Conservation (phyloP, 2,329 filamentous ascomycete genomes). For the Akanthomyces muscarius region DNA sequence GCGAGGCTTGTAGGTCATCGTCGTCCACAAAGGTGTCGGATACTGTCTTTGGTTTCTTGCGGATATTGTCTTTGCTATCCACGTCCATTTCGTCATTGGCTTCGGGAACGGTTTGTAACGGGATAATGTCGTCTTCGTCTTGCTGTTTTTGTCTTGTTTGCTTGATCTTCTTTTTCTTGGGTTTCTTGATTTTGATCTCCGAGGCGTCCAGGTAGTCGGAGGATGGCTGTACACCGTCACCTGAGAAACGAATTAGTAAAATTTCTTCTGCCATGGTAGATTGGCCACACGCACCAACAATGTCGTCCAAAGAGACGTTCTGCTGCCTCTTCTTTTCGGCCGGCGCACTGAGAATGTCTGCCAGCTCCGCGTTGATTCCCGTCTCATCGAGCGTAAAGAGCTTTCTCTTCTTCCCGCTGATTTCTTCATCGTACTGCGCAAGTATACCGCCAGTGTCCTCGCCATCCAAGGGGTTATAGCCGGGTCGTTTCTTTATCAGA, state of each 20-base stretch:
- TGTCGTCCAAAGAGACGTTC: conserved; percentile 76
- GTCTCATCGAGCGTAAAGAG: conserved; percentile 80
- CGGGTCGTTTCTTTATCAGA: conserved; percentile 83
- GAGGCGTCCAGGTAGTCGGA: conserved; percentile 88
- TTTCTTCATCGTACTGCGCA: conserved; percentile 93
- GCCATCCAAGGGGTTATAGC: conserved; percentile 80
- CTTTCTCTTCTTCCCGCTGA: conserved; percentile 83
- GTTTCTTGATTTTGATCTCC: conserved; percentile 89
- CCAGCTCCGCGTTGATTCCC: conserved; percentile 63
- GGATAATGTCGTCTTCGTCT: conserved; percentile 60
- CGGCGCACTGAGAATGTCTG: conserved; percentile 51
- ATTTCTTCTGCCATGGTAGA: background rate
- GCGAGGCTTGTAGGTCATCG: conserved; percentile 81
- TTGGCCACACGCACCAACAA: conserved; percentile 43
- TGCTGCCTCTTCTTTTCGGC: conserved; percentile 59
- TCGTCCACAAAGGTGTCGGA: conserved; percentile 78
- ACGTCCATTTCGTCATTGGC: conserved; percentile 67
- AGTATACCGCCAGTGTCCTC: conserved; percentile 65
- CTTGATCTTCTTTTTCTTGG: conserved; percentile 86
- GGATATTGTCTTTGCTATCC: conserved; percentile 51
- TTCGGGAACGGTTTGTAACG: conserved; percentile 33
- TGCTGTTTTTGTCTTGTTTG: conserved; percentile 64
- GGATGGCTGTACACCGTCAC: conserved; percentile 33
- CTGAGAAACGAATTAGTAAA: conserved; percentile 19
- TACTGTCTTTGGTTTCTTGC: conserved; percentile 61